A percentile compares a stretch with the other conserved stretches of the same genome.
These are phyloP conservation scores for Colletotrichum sp. DNA, from an alignment of 2,329 filamentous ascomycete genomes.

Conservation along the genomic window DNA sequence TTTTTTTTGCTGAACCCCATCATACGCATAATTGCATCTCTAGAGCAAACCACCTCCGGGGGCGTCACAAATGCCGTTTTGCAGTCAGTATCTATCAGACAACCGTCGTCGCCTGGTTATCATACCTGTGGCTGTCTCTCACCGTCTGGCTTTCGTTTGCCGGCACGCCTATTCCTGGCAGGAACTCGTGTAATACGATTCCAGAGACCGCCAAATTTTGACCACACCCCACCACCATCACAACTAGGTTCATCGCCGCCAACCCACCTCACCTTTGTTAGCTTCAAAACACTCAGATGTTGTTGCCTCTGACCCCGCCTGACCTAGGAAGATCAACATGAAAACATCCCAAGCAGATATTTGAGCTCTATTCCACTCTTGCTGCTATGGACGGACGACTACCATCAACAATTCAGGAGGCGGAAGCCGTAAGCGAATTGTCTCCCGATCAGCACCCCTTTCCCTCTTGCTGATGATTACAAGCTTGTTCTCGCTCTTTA, in stretches of 20 bases:
- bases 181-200: not conserved
- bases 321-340: not conserved
- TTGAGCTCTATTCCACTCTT: not conserved
- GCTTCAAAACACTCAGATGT: not conserved
- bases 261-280: not conserved
- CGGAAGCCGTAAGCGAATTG: constrained; percentile 12
- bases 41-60: not conserved
- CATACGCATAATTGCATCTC: not conserved
- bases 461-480: not conserved
- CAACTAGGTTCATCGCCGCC: not conserved
- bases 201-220: not conserved
- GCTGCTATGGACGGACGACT: constrained; percentile 11
- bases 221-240: not conserved
- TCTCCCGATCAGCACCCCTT: not conserved
- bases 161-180: not conserved
- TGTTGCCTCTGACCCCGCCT: not conserved
- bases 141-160: not conserved
- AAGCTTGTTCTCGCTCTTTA: constrained; percentile 59
- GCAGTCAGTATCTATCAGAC: not conserved
- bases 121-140: not conserved
- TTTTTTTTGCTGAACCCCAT: not conserved
- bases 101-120: not conserved
- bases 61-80: not conserved
- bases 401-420: constrained; percentile 13
- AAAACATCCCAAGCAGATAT: not conserved